Base-by-base conservation (phyloP, 305 asterid genomes). In the Fraxinus ornus region DNA sequence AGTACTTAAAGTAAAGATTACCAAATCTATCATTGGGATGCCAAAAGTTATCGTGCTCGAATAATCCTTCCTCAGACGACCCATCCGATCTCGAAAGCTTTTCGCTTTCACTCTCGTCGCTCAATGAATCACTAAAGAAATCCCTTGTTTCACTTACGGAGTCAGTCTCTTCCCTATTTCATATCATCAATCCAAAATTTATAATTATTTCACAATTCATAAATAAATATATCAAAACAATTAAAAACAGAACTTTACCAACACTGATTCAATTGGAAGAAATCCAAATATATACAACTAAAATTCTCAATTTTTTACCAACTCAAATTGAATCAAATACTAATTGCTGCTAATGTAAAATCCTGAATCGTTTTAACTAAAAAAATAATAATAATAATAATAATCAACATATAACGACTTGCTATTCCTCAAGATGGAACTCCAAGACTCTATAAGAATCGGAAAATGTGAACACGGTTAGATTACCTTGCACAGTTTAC, bases 61-160 rank as follows among this genome's bases (percentile, higher is more conserved):
- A 90, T 5, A 86, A 70, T 32, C 97, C 98, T 84, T 96, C 99
- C 71, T 96, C 99, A 0, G 99, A 96, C 1, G 99, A 93, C 36
- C 99, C 98, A 66, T 96, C 98, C 93, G 97, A 93, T 89, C 97
- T 92, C 22, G 97, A 95, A 12, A 86, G 85, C 93, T 92, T 94
- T 52, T 96, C 99, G 52, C 97, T 88, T 91, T 95, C 99, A 77
- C 97, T 93, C 90, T 93, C 99, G 8, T 95, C 98, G 39, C 99
- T 95, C 77, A 87, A 90, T 24, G 98, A 93, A 83, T 96, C 99
- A 41, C 98, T 95, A 77, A 82, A 95, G 9, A 97, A 95, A 83
- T 95, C 98, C 90, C 98, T 89, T 5, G 94, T 90, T 86, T 93
- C 98, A 76, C 97, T 90, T 12, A 84, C 88, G 17, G 94, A 92